Percentiles rank a stretch among this genome's conserved stretches.
These are phyloP conservation scores for Calcarisporium arbuscula DNA, from an alignment of 2,329 filamentous ascomycete species.

Conservation along the genomic window DNA sequence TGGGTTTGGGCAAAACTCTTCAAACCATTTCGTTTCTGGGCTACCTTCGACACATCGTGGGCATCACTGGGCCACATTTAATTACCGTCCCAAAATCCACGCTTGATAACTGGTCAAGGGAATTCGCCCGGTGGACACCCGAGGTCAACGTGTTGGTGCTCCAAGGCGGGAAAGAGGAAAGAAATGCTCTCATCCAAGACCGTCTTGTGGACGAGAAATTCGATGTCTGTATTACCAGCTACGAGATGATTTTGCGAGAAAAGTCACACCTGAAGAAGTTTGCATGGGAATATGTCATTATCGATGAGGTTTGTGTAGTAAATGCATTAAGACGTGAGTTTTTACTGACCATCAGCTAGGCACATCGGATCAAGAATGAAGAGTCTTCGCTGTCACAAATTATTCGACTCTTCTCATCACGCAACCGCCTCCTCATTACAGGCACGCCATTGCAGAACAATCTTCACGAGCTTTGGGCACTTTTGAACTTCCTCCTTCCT, in stretches of 20 bases:
- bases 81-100: conserved; percentile 94
- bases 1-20: conserved; percentile 95
- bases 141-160: conserved; percentile 91
- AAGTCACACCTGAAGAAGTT: conserved; percentile 95
- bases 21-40: conserved; percentile 97
- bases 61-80: conserved; percentile 84
- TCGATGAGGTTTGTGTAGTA: conserved; percentile 59
- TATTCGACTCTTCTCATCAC: conserved; percentile 90
- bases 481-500: conserved; percentile 95
- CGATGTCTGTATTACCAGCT: conserved; percentile 96
- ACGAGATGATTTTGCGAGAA: conserved; percentile 96
- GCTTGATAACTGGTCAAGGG: conserved; percentile 95
- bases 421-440: conserved; percentile 91
- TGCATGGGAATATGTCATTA: conserved; percentile 99
- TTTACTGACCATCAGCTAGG: conserved; percentile 25
- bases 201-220: conserved; percentile 92
- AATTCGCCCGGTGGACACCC: conserved; percentile 90
- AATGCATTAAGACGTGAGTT: neutral
- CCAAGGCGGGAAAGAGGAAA: conserved; percentile 92
- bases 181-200: conserved; percentile 80
- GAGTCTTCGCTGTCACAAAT: conserved; percentile 95
- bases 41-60: conserved; percentile 85
- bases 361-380: conserved; percentile 98
- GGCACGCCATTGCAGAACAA: conserved; percentile 98
- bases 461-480: conserved; percentile 92